Conservation (phyloP, 306 rosid species). For the Sesbania bispinosa region DNA sequence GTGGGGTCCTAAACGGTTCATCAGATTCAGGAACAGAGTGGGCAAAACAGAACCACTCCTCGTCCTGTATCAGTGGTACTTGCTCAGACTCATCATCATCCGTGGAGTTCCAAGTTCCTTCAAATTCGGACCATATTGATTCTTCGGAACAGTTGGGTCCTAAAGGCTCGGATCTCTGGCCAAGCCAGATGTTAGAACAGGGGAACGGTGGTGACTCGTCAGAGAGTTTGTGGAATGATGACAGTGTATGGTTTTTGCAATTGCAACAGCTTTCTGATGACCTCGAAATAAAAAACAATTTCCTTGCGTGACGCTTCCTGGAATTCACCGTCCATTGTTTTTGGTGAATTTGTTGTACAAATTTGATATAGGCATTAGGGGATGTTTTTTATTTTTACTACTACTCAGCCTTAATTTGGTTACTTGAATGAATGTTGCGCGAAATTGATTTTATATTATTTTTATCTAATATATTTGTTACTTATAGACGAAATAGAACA, state of each 20-base stretch:
- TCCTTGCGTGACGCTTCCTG: constrained; percentile 43
- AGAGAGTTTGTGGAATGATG: constrained; percentile 57
- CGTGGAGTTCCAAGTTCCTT: constrained; percentile 30
- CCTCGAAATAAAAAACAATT: constrained; percentile 24
- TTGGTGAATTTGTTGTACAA: not conserved
- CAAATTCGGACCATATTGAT: constrained; percentile 23
- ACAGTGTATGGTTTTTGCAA: constrained; percentile 49
- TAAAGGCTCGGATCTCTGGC: constrained; percentile 11
- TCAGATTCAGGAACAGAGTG: not conserved
- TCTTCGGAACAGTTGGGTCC: not conserved
- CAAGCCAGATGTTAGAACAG: constrained; percentile 4
- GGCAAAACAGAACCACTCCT: not conserved
- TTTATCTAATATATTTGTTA: too few species aligned
- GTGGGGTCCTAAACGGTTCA: not conserved
- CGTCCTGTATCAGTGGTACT: not conserved
- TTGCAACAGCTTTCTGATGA: constrained; percentile 42
- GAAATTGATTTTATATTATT: too few species aligned
- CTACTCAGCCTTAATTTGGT: too few species aligned
- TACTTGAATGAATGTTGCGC: too few species aligned
- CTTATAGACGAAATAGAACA: too few species aligned
- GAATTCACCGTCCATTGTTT: not conserved
- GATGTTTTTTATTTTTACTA: too few species aligned
- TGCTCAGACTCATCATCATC: constrained; percentile 23
- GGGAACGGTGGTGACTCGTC: constrained; percentile 34
- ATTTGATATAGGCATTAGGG: not conserved